Evolutionary conservation across 2,329 filamentous ascomycete genomes (phyloP), one percentile per base, ranked within the genome.

Genomic region (Pezicula carpinea): DNA sequence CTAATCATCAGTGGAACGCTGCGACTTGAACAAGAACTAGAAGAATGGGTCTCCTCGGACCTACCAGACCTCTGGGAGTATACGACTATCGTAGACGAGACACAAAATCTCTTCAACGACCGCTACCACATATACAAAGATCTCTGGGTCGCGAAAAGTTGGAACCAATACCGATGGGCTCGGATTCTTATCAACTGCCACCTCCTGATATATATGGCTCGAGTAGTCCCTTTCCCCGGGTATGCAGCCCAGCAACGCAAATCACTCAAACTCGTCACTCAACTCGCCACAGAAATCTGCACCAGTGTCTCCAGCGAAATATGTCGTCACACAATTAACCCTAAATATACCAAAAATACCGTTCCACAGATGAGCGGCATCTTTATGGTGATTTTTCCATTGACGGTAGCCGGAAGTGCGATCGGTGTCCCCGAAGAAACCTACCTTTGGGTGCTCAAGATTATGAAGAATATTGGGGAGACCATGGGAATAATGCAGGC

Each of bases 111-210:
- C 21, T 60, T 48, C 21, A 35, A 53, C 3, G 50, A 46, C 5
- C 34, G 49, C 5, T 50, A 45, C 11, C 54, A 60, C 19, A n/a
- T 33, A 18, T 59, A 57, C 45, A 32, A 31, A 3, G 55, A 61
- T 40, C 10, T 53, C 4, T 59, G 60, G 59, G 48, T 43, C n/a
- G 51, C 52, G 6, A 50, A 55, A 45, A 49, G 59, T 18, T 57
- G 50, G 34, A 57, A 55, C 22, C 39, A 58, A 23, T 59, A 57
- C 43, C 52, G 57, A 22, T 58, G 53, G 54, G 36, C 41, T 14
- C 39, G 59, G 5, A 59, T 61, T 18, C 42, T 55, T 4, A 33
- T 61, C 21, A 59, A 59, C 26, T 51, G 60, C 34, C 29, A 55
- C 5, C 35, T 59, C 3, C 31, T 60, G 4, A 40, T 46, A 5